Evolutionary conservation across 2,329 filamentous ascomycete genomes (phyloP).

Genomic region (Tolypocladium sp.): DNA sequence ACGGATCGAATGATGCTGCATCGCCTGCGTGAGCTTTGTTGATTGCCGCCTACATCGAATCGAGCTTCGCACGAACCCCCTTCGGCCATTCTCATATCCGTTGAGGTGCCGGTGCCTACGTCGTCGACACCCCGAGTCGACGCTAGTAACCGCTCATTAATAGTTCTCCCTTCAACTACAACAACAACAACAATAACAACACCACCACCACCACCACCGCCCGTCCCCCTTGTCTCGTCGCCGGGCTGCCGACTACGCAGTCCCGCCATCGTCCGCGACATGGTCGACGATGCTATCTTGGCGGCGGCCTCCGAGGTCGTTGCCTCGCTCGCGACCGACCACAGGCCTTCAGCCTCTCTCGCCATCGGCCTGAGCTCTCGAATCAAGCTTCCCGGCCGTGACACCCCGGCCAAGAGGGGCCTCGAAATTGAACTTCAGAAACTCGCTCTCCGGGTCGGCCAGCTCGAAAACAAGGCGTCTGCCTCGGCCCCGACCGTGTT

Average conservation of each 20-base stretch:
- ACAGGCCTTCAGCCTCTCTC: constrained; percentile 27
- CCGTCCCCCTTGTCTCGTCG: constrained; percentile 3
- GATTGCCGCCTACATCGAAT: neutral
- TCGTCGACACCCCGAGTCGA: neutral
- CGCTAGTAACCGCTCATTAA: neutral
- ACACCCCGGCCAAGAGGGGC: constrained; percentile 64
- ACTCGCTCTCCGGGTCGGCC: constrained; percentile 67
- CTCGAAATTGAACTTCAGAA: constrained; percentile 79
- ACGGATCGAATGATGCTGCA: constrained; percentile 3
- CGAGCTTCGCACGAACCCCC: neutral
- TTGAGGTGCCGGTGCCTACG: neutral
- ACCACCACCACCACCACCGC: neutral
- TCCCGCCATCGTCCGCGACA: constrained; percentile 19
- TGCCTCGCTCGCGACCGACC: constrained; percentile 38
- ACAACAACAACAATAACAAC: neutral
- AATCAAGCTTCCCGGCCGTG: constrained; percentile 67
- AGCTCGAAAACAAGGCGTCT: constrained; percentile 71
- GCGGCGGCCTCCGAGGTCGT: constrained; percentile 45
- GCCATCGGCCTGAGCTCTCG: constrained; percentile 34
- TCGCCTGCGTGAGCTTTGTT: constrained; percentile 1
- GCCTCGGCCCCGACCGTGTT: constrained; percentile 49
- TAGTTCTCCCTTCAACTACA: neutral
- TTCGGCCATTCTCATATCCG: neutral
- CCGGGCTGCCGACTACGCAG: constrained; percentile 17
- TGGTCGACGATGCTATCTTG: constrained; percentile 47